Evolutionary conservation across 2,329 filamentous ascomycete species (phyloP), one percentile per base, ranked within the genome.

Genomic region (Epichloe hybrida): DNA sequence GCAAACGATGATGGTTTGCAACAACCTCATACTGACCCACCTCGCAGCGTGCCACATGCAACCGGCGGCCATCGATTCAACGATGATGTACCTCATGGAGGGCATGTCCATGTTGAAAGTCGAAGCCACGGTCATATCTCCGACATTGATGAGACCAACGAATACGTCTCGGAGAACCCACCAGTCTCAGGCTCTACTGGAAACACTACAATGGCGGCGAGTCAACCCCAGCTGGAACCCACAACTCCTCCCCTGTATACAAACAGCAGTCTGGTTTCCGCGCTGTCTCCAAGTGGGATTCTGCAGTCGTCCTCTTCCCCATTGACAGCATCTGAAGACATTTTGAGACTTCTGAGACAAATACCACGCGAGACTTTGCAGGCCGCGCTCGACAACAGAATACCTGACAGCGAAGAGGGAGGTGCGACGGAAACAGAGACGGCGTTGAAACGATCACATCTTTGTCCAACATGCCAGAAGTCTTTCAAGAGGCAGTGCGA

Each of bases 401-500:
- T 8, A 13, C 20, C 9, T 15, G 38, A 31, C 15, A 17, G 27
- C 8, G 31, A 37, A 13, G 37, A 35, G 27, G 39, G 23, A 13
- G 7, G 48, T 55, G 60, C 8, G 52, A 58, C 12, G 34, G 43
- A 36, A 12, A 31, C 8, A 5, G 34, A 44, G 15, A 3, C 31
- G 12, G 13, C 42, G 20, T 34, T 43, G 8, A 50, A 49, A 27
- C 34, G 15, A 27, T 8, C 5, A 8, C 31, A 38, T 12, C 50
- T 51, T 11, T 78, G 75, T 52, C 17, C 55, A 0, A 50, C 58
- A 0, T 81, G 78, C 50, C 5, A 35, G 4, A 81, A 79, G 57
- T 54, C 50, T 1, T 80, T 75, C 50, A 57, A 54, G 3, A 70
- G 78, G 37, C 72, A 59, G 34, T 81, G 76, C 58, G 78, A 82